Evolutionary conservation across 1,139 yeast genomes (phyloP).

Genomic region (Candida sp.): DNA sequence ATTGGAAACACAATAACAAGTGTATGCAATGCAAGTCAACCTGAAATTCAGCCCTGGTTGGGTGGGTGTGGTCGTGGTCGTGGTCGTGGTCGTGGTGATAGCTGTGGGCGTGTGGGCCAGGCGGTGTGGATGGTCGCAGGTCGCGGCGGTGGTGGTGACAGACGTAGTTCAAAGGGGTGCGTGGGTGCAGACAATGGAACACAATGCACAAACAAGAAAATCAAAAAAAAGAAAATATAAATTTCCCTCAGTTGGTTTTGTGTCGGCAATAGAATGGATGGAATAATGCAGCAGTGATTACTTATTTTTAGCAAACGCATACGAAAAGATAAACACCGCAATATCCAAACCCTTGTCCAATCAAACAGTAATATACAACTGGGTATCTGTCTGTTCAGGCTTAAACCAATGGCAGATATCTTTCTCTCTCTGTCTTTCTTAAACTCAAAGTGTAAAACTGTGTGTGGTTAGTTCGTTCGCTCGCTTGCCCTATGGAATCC

Average conservation of each 20-base stretch:
- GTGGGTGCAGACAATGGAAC: neutral
- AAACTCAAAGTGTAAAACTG: no score
- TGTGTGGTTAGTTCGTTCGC: no score
- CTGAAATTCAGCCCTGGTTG: no score
- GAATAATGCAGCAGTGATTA: neutral
- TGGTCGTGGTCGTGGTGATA: neutral
- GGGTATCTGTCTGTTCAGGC: neutral
- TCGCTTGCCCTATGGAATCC: neutral
- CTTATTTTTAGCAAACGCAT: neutral
- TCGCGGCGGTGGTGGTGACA: neutral
- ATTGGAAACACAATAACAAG: no score
- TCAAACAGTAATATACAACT: neutral
- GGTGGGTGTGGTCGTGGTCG: no score
- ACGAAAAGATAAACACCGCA: neutral
- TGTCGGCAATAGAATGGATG: neutral
- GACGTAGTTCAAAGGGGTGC: neutral
- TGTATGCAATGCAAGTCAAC: no score
- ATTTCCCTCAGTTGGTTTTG: neutral
- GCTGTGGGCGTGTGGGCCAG: neutral
- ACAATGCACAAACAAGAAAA: neutral
- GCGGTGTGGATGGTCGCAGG: neutral
- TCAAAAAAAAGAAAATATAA: neutral
- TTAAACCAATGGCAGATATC: neutral
- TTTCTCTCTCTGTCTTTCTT: neutral
- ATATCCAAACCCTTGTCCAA: neutral